phyloP scores from a whole-genome alignment of 768 basidiomycete species.

The Kwoniella sp. region DNA sequence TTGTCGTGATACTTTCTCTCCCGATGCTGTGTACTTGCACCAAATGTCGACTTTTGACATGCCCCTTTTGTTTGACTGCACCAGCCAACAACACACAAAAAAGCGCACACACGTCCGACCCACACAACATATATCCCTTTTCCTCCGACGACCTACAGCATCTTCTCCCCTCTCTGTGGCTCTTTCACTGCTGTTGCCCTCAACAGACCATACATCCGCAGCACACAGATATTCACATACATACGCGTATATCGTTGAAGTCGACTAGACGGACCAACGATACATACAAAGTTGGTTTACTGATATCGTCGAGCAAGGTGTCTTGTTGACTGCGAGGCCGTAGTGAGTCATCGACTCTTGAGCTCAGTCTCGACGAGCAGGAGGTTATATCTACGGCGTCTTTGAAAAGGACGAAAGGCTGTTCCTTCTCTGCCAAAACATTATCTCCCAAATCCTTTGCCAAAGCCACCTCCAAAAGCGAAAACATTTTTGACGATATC shows the following conservation, averaged over 20 bases:
- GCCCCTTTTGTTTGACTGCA: background rate
- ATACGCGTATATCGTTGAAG: background rate
- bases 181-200: slow-evolving; percentile 2
- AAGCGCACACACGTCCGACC: background rate
- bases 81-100: background rate
- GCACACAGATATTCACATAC: background rate
- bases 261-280: background rate
- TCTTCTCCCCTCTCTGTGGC: background rate
- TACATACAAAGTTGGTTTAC: slow-evolving; percentile 22
- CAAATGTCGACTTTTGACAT: background rate
- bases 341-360: background rate
- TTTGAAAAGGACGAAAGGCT: background rate
- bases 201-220: slow-evolving; percentile 11
- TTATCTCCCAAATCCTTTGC: slow-evolving; percentile 3
- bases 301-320: background rate
- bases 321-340: background rate
- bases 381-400: slow-evolving; percentile 3
- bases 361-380: background rate
- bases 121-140: slow-evolving; percentile 6
- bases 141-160: background rate
- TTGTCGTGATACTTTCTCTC: background rate
- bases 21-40: background rate
- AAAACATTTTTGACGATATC: background rate
- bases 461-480: slow-evolving; percentile 17
- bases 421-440: background rate